Conservation (phyloP, 1,139 yeast species). For the Zygosaccharomyces sapae region DNA sequence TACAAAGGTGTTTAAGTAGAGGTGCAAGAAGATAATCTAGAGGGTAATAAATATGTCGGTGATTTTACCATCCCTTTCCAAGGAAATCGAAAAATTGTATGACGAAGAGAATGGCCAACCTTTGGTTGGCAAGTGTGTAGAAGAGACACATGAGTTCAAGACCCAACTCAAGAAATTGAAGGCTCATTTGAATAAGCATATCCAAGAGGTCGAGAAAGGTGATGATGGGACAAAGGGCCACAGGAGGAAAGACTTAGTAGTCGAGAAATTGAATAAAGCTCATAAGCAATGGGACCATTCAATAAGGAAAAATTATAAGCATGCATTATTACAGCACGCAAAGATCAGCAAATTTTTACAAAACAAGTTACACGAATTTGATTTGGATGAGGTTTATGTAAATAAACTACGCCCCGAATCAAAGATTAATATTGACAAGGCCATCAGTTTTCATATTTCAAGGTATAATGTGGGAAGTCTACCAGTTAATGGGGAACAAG, state of each 20-base stretch:
- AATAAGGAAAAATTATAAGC: constrained; percentile 30
- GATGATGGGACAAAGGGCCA: constrained; percentile 12
- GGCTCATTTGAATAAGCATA: constrained; percentile 33
- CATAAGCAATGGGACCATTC: constrained; percentile 35
- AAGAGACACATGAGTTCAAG: constrained; percentile 33
- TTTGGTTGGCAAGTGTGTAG: constrained; percentile 21
- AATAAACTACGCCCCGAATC: constrained; percentile 35
- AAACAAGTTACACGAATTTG: constrained; percentile 37
- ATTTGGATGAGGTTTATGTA: constrained; percentile 39
- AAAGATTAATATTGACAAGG: constrained; percentile 22
- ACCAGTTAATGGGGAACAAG: constrained; percentile 17
- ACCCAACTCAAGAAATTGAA: constrained; percentile 31
- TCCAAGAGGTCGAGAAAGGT: constrained; percentile 24
- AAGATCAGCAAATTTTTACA: constrained; percentile 36
- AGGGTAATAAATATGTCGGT: constrained; percentile 16
- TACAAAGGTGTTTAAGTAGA: constrained; percentile 79
- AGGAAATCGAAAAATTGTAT: constrained; percentile 22
- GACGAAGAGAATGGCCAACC: constrained; percentile 19
- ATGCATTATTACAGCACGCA: constrained; percentile 30
- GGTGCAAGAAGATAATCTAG: constrained; percentile 40
- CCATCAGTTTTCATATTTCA: constrained; percentile 31
- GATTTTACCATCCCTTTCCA: constrained; percentile 19
- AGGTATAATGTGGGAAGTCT: constrained; percentile 29
- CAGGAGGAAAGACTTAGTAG: constrained; percentile 27
- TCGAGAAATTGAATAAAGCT: constrained; percentile 29